phyloP scores from a whole-genome alignment of 495 filamentous ascomycete genomes.

The Aspergillus carlsbadensis region DNA sequence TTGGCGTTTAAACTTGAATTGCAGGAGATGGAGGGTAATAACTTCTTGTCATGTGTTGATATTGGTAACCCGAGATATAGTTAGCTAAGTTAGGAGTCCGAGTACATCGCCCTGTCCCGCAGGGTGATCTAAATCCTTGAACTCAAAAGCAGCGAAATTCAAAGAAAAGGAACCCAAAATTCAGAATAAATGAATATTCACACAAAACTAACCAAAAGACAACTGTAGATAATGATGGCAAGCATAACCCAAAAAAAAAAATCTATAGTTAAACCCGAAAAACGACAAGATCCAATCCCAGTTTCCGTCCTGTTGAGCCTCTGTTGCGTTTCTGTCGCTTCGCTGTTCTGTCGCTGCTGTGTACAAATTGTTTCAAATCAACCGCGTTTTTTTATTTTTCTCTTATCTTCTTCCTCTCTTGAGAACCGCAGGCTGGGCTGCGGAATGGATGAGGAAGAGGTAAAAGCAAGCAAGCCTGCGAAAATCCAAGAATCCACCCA shows the following conservation, averaged over 20 bases:
- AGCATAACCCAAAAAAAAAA: background rate
- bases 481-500: background rate
- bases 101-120: background rate
- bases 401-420: background rate
- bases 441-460: background rate
- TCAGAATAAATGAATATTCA: background rate
- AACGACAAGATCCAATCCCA: conserved; percentile 4
- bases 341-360: conserved; percentile 3
- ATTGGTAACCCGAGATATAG: background rate
- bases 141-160: background rate
- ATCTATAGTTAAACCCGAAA: conserved; percentile 4
- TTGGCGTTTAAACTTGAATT: background rate
- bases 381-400: background rate
- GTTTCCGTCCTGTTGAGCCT: conserved; percentile 10
- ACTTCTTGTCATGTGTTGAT: background rate
- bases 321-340: background rate
- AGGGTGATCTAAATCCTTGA: background rate
- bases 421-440: background rate
- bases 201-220: conserved; percentile 2
- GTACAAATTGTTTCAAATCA: conserved; percentile 2
- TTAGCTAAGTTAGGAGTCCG: background rate
- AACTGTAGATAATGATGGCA: no score
- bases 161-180: background rate
- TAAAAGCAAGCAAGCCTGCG: background rate
- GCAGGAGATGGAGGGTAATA: background rate